Conservation (phyloP, 352 stramenopile species). For the Phytophthora fragariaefolia region DNA sequence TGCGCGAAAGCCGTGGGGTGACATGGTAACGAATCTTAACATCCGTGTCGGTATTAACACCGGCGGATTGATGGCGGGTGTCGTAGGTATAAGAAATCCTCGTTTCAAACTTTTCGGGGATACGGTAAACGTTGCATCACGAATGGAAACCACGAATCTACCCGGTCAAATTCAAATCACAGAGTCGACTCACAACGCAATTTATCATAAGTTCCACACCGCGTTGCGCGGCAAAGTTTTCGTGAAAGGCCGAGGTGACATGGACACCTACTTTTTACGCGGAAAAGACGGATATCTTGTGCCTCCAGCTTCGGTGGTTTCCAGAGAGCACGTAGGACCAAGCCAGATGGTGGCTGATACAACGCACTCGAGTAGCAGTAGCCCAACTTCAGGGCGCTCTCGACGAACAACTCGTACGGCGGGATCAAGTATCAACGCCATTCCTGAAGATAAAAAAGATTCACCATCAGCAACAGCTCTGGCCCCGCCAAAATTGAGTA, state of each 20-base stretch:
- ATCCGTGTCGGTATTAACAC: slow-evolving; percentile 91
- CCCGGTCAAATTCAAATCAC: slow-evolving; percentile 86
- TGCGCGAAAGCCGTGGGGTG: slow-evolving; percentile 69
- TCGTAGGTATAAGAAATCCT: slow-evolving; percentile 85
- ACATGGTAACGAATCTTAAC: slow-evolving; percentile 76
- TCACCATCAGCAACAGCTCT: not conserved
- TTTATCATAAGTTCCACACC: slow-evolving; percentile 78
- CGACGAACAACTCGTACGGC: slow-evolving; percentile 31
- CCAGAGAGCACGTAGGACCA: slow-evolving; percentile 3
- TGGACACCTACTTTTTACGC: slow-evolving; percentile 86
- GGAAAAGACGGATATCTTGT: slow-evolving; percentile 68
- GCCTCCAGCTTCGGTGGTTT: slow-evolving; percentile 39
- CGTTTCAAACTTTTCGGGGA: slow-evolving; percentile 91
- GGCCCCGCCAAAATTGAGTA: not conserved
- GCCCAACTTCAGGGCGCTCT: slow-evolving; percentile 18
- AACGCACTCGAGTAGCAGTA: not conserved
- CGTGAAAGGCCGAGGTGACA: slow-evolving; percentile 82
- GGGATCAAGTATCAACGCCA: slow-evolving; percentile 28
- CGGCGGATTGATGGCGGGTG: slow-evolving; percentile 82
- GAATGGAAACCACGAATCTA: slow-evolving; percentile 88
- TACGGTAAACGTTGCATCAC: slow-evolving; percentile 86
- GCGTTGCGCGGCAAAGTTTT: slow-evolving; percentile 77
- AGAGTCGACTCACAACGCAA: slow-evolving; percentile 63
- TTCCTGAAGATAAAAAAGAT: slow-evolving; percentile 31
- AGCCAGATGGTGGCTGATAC: slow-evolving; percentile 6